Conservation (phyloP, 1,284 basidiomycete species). For the Ustilago loliicola region DNA sequence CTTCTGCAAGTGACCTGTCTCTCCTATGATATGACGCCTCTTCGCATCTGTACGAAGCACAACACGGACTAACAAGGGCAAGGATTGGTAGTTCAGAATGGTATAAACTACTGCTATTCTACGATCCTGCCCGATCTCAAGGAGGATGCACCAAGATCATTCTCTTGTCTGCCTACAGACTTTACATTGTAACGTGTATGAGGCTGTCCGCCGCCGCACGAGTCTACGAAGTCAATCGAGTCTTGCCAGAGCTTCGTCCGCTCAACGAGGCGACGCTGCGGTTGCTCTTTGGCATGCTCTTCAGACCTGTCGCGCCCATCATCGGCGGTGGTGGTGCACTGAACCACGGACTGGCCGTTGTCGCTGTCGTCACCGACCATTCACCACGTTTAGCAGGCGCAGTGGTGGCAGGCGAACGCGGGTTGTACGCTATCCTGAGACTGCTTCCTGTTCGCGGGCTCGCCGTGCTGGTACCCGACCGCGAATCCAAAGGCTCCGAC, state of each 20-base stretch:
- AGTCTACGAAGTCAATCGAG: slow-evolving; percentile 26
- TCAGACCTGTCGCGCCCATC: slow-evolving; percentile 21
- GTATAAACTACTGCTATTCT: neutral
- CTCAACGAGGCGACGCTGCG: slow-evolving; percentile 34
- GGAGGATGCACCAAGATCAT: neutral
- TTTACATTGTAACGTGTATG: too few relatives aligned
- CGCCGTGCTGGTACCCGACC: slow-evolving; percentile 44
- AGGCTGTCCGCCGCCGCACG: neutral
- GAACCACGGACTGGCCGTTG: slow-evolving; percentile 48
- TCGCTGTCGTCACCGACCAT: slow-evolving; percentile 50
- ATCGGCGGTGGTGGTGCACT: slow-evolving; percentile 49
- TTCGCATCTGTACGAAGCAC: neutral
- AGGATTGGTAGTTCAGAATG: neutral
- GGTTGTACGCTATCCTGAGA: slow-evolving; percentile 32
- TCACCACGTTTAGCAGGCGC: slow-evolving; percentile 38
- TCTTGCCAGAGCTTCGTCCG: slow-evolving; percentile 42
- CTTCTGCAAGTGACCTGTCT: neutral
- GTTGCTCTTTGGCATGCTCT: slow-evolving; percentile 32
- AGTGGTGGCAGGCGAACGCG: slow-evolving; percentile 22
- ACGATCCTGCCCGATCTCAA: slow-evolving; percentile 8
- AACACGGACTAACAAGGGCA: neutral
- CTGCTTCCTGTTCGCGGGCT: slow-evolving; percentile 47
- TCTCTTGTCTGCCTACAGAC: neutral
- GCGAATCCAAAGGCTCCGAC: slow-evolving; percentile 32
- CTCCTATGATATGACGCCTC: slow-evolving; percentile 1